Evolutionary conservation across 2,329 filamentous ascomycete species (phyloP).

Genomic region (Aspergillus novofumigatus): DNA sequence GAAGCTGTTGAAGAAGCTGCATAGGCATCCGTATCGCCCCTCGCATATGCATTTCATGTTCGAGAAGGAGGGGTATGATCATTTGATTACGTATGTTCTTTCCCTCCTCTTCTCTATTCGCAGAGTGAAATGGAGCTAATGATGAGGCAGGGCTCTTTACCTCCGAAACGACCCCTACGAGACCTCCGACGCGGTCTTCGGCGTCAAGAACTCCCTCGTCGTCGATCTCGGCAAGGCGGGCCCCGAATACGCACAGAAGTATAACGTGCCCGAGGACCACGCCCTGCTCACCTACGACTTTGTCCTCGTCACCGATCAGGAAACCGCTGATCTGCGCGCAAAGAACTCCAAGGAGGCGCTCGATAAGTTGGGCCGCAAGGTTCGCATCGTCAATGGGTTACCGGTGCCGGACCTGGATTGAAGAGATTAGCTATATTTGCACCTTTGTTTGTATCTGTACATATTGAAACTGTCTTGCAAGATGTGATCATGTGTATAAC

Average conservation of each 20-base stretch:
- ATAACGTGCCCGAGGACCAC: conserved; percentile 60
- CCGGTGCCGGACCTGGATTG: conserved; percentile 67
- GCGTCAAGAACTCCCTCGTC: conserved; percentile 76
- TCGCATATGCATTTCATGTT: conserved; percentile 89
- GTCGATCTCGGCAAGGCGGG: conserved; percentile 58
- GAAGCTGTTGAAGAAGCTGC: conserved; percentile 59
- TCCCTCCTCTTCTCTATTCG: neutral
- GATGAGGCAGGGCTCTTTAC: conserved; percentile 62
- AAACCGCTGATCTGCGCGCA: conserved; percentile 64
- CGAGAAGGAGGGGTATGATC: conserved; percentile 71
- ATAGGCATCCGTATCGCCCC: conserved; percentile 73
- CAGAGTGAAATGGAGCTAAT: neutral
- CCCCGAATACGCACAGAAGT: conserved; percentile 53
- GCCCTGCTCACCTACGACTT: conserved; percentile 70
- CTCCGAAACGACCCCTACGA: conserved; percentile 75
- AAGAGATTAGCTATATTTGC: conserved; percentile 1
- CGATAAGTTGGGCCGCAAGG: conserved; percentile 60
- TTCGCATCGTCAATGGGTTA: conserved; percentile 72
- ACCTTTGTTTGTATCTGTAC: conserved; percentile 6
- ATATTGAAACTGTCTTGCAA: conserved; percentile 3
- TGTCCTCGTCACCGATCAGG: conserved; percentile 67
- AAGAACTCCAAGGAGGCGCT: conserved; percentile 64
- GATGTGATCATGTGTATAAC: conserved; percentile 6
- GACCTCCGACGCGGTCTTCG: conserved; percentile 79
- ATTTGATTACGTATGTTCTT: conserved; percentile 70